phyloP scores from a whole-genome alignment of 345 rosid genomes.

The Isatis tinctoria region DNA sequence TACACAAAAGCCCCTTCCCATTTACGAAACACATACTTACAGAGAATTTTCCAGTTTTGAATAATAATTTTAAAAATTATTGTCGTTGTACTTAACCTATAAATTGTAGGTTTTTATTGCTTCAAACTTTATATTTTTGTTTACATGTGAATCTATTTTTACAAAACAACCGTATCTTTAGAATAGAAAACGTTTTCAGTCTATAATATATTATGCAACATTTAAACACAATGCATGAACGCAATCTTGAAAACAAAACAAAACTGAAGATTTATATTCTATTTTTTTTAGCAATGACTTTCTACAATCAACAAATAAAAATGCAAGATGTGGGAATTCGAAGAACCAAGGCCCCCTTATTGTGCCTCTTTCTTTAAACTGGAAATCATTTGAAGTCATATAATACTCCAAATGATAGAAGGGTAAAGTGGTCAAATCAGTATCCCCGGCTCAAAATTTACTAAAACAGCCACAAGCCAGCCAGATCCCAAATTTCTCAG shows the following conservation, averaged over 20 bases:
- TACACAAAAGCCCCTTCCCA: slow-evolving; percentile 8
- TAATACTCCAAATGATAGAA: neutral
- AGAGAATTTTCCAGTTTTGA: neutral
- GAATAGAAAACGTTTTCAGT: neutral
- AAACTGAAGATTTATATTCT: neutral
- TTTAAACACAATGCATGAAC: neutral
- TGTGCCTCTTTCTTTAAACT: neutral
- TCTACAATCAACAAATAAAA: neutral
- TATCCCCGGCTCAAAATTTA: neutral
- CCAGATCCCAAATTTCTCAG: slow-evolving; percentile 29
- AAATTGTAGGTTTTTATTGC: neutral
- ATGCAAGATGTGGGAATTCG: neutral
- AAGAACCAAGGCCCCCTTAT: neutral
- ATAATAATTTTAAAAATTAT: neutral
- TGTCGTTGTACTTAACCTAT: neutral
- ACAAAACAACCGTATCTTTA: neutral
- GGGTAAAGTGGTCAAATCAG: slow-evolving; percentile 21
- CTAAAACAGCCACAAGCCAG: slow-evolving; percentile 29
- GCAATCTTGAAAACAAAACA: neutral
- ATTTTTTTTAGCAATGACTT: neutral
- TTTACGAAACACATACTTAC: neutral
- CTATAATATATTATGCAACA: neutral
- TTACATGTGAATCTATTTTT: neutral
- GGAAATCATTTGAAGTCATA: neutral
- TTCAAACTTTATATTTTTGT: neutral